Conservation (phyloP, 352 stramenopile genomes). For the Aphanomyces cochlioides region DNA sequence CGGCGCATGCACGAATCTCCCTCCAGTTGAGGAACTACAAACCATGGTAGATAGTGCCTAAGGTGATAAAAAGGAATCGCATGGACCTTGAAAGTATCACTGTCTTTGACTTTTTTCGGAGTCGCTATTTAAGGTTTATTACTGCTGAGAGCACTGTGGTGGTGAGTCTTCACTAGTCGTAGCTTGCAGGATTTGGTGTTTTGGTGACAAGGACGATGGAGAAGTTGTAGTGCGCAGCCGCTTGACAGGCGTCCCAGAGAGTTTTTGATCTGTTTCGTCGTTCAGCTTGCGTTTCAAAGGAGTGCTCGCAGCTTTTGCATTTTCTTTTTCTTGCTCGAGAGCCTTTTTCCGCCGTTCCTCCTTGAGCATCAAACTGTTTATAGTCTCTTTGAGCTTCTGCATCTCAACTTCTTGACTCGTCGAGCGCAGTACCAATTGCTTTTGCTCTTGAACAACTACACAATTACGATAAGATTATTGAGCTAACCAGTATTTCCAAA, state of each 20-base stretch:
- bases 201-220: background rate
- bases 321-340: slow-evolving; percentile 5
- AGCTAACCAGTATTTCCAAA: background rate
- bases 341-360: slow-evolving; percentile 17
- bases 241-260: background rate
- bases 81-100: background rate
- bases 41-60: background rate
- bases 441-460: slow-evolving; percentile 25
- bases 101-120: background rate
- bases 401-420: slow-evolving; percentile 6
- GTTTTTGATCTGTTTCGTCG: background rate
- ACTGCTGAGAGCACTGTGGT: slow-evolving; percentile 14
- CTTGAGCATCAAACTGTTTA: background rate
- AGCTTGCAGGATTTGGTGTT: background rate
- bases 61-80: no score
- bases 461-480: background rate
- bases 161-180: background rate
- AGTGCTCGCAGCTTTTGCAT: background rate
- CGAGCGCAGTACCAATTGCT: background rate
- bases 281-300: slow-evolving; percentile 4
- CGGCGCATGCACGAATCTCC: slow-evolving; percentile 18
- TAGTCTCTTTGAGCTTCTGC: slow-evolving; percentile 7
- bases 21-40: background rate
- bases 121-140: background rate
- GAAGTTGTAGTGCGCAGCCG: background rate